A percentile compares a stretch with the other conserved stretches of the same genome.
phyloP scores from a whole-genome alignment of 352 stramenopile species.

The Phytophthora rubi region DNA sequence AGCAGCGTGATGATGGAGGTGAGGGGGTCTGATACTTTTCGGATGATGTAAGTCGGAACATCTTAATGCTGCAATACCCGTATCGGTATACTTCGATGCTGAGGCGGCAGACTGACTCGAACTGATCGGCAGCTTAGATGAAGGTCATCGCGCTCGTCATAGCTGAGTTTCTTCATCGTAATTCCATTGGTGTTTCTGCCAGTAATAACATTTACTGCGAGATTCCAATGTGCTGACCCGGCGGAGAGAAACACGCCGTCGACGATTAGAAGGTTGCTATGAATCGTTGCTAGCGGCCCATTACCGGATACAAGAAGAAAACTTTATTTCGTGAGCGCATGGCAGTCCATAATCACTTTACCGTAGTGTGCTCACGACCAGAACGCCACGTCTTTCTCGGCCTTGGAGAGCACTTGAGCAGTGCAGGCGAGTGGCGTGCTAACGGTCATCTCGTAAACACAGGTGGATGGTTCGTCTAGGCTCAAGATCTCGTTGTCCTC shows the following conservation, averaged over 20 bases:
- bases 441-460: slow-evolving; percentile 91
- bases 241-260: not conserved
- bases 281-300: not conserved
- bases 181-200: too few relatives aligned
- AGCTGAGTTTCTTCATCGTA: too few relatives aligned
- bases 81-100: too few relatives aligned
- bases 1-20: too few relatives aligned
- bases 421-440: slow-evolving; percentile 69
- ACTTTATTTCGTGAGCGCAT: not conserved
- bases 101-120: too few relatives aligned
- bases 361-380: slow-evolving; percentile 35
- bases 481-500: slow-evolving; percentile 79
- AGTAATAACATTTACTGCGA: not conserved
- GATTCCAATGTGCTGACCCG: not conserved
- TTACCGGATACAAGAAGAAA: not conserved
- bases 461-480: slow-evolving; percentile 94
- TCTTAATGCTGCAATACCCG: too few relatives aligned
- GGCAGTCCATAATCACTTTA: not conserved
- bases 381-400: slow-evolving; percentile 58
- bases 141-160: too few relatives aligned
- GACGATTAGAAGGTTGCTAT: not conserved
- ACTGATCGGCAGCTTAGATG: too few relatives aligned
- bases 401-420: slow-evolving; percentile 45
- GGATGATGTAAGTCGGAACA: too few relatives aligned
- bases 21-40: too few relatives aligned